These are phyloP conservation scores for Cryphonectria naterciae DNA, from an alignment of 2,329 filamentous ascomycete genomes.

Conservation along the genomic window DNA sequence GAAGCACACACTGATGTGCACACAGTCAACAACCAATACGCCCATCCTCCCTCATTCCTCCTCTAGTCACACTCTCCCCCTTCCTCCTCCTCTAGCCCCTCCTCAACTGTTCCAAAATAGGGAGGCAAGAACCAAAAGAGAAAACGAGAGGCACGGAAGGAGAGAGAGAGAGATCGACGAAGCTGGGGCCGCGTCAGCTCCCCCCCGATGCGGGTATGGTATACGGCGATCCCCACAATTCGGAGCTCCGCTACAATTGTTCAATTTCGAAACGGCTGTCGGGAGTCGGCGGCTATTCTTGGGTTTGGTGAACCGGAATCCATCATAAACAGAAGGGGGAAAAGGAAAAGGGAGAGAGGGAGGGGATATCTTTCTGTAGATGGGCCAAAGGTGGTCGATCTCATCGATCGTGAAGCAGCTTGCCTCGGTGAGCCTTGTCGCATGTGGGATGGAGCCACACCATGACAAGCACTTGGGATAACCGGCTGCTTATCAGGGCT, in stretches of 20 bases:
- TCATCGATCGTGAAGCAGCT: neutral
- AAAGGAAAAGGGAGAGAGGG: neutral
- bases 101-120: neutral
- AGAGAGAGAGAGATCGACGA: neutral
- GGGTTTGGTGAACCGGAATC: neutral
- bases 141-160: neutral
- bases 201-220: neutral
- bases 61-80: neutral
- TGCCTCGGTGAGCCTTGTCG: neutral
- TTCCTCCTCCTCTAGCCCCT: neutral
- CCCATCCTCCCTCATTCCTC: too few relatives aligned
- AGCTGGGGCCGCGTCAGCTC: slow-evolving; percentile 6
- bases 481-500: neutral
- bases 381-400: neutral
- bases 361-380: neutral
- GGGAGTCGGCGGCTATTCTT: slow-evolving; percentile 10
- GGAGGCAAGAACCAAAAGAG: neutral
- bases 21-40: neutral
- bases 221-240: slow-evolving; percentile 5
- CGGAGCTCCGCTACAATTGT: neutral
- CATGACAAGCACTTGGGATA: neutral
- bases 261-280: neutral
- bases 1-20: neutral
- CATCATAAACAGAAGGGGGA: neutral
- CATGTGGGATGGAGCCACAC: neutral